Evolutionary conservation across 2,329 filamentous ascomycete genomes (phyloP).

Genomic region (Decorospora gaudefroyi): DNA sequence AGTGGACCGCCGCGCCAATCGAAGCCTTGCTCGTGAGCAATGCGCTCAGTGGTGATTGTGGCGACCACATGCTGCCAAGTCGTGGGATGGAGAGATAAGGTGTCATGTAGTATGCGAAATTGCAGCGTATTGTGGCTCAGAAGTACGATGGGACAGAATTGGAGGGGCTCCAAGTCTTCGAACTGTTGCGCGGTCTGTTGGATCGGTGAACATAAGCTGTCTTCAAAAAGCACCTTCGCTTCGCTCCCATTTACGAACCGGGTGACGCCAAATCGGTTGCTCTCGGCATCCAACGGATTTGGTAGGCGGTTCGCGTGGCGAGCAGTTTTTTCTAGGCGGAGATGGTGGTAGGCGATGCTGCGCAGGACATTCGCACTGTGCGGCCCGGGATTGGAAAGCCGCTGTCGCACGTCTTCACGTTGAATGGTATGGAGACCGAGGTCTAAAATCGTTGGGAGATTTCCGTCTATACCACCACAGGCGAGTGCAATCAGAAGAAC

Average conservation of each 20-base stretch:
- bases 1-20: neutral
- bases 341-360: neutral
- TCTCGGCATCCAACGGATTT: neutral
- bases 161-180: too few relatives aligned
- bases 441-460: neutral
- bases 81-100: neutral
- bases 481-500: neutral
- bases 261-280: neutral
- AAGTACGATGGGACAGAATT: slow-evolving; percentile 1
- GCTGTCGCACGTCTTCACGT: neutral
- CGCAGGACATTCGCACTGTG: neutral
- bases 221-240: neutral
- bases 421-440: neutral
- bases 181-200: too few relatives aligned
- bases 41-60: slow-evolving; percentile 1
- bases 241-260: neutral
- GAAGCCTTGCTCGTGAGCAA: neutral
- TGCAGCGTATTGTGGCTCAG: slow-evolving; percentile 2
- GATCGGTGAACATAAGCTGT: neutral
- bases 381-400: neutral
- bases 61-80: neutral
- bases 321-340: neutral
- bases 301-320: neutral
- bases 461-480: neutral
- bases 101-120: neutral